A percentile compares a stretch with the other conserved stretches of the same genome.
These are phyloP conservation scores for Strobilomyces dryophilus DNA, from an alignment of 768 basidiomycete species.

Conservation along the genomic window DNA sequence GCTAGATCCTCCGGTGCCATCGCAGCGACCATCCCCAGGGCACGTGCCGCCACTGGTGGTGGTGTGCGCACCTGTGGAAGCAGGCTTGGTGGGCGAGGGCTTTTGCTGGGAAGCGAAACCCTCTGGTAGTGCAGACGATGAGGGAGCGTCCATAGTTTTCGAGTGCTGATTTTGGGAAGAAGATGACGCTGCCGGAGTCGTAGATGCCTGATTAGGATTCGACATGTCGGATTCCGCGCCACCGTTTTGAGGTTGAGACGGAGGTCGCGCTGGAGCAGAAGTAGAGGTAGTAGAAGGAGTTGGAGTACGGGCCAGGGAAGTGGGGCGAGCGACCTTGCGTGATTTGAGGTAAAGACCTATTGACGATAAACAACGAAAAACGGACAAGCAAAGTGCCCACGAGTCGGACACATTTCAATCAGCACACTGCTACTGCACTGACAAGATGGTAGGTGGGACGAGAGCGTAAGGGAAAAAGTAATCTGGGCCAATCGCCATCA, in stretches of 20 bases:
- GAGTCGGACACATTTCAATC: conserved; percentile 39
- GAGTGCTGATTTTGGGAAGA: conserved; percentile 30
- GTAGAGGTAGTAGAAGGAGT: conserved; percentile 31
- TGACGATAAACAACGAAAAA: conserved; percentile 31
- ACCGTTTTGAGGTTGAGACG: conserved; percentile 33
- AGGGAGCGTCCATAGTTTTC: conserved; percentile 27
- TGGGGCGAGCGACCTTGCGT: conserved; percentile 69
- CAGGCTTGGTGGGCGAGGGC: conserved; percentile 25
- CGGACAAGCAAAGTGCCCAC: conserved; percentile 31
- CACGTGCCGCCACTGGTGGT: conserved; percentile 63
- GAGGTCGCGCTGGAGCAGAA: conserved; percentile 31
- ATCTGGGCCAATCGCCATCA: conserved; percentile 33
- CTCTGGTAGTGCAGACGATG: conserved; percentile 27
- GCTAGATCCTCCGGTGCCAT: conserved; percentile 92
- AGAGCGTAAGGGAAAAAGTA: conserved; percentile 30
- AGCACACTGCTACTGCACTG: conserved; percentile 35
- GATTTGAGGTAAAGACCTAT: conserved; percentile 85
- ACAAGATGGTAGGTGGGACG: conserved; percentile 30
- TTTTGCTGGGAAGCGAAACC: conserved; percentile 25
- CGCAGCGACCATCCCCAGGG: conserved; percentile 96
- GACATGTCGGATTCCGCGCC: conserved; percentile 33
- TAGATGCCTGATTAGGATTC: conserved; percentile 34
- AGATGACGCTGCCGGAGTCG: conserved; percentile 25
- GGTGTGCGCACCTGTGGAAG: conserved; percentile 31
- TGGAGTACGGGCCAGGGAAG: conserved; percentile 46